A percentile compares a stretch with the other conserved stretches of the same genome.
Evolutionary conservation across 768 basidiomycete genomes (phyloP).

Genomic region (Lyophyllum decastes): DNA sequence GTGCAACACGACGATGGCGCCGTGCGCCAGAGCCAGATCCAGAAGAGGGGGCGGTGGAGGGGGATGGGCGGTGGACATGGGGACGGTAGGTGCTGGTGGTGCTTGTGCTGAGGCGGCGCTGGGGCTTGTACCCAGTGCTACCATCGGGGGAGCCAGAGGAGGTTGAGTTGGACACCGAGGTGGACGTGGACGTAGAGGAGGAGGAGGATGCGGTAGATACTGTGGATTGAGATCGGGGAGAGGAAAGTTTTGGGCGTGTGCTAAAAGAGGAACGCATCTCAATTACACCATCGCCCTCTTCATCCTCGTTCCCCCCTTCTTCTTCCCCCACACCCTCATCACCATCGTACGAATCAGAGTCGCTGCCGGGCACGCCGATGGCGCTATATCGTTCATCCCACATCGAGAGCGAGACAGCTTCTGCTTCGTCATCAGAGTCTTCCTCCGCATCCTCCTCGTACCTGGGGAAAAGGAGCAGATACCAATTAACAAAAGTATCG

Average conservation of each 20-base stretch:
- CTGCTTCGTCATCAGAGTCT: constrained; percentile 49
- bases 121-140: constrained; percentile 11
- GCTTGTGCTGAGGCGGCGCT: constrained; percentile 19
- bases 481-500: background rate
- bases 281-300: constrained; percentile 52
- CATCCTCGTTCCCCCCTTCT: constrained; percentile 29
- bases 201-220: constrained; percentile 45
- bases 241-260: constrained; percentile 21
- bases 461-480: constrained; percentile 29
- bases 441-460: constrained; percentile 71
- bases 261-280: constrained; percentile 53
- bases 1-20: constrained; percentile 20
- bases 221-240: constrained; percentile 43
- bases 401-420: constrained; percentile 23
- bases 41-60: constrained; percentile 32
- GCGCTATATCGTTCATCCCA: constrained; percentile 22
- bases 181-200: constrained; percentile 34
- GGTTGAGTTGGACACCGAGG: constrained; percentile 23
- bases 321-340: constrained; percentile 28
- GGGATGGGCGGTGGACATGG: constrained; percentile 23
- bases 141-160: constrained; percentile 22
- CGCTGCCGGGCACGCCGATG: constrained; percentile 33
- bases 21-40: no score
- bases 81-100: constrained; percentile 26
- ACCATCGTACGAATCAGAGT: constrained; percentile 41